phyloP scores from a whole-genome alignment of 2,329 filamentous ascomycete species.

The Sclerotinia glacialis region DNA sequence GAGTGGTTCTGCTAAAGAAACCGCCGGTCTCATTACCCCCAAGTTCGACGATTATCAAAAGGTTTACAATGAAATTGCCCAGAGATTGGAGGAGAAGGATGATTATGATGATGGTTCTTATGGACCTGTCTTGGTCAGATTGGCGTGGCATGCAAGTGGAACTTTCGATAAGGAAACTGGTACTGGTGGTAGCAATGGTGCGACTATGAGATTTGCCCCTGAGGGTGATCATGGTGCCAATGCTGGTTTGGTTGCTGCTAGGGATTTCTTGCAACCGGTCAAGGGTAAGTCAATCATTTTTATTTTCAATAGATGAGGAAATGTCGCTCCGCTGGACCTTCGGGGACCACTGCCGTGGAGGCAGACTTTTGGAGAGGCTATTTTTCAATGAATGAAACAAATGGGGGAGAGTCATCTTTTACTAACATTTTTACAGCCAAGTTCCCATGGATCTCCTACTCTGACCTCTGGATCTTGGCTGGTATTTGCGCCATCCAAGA shows the following conservation, averaged over 20 bases:
- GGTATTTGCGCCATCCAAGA: conserved; percentile 89
- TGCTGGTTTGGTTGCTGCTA: conserved; percentile 79
- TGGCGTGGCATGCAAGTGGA: conserved; percentile 92
- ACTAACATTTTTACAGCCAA: conserved; percentile 49
- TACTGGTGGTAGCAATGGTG: conserved; percentile 92
- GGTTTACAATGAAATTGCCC: conserved; percentile 86
- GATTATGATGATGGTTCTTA: conserved; percentile 97
- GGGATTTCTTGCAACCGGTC: conserved; percentile 89
- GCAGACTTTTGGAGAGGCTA: background rate
- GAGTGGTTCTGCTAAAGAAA: conserved; percentile 42
- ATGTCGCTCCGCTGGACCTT: background rate
- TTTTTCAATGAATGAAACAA: background rate
- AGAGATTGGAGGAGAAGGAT: conserved; percentile 78
- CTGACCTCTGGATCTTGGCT: conserved; percentile 91
- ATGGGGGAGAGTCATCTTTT: background rate
- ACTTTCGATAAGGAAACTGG: conserved; percentile 86
- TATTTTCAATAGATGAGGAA: background rate
- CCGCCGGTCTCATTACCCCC: conserved; percentile 61
- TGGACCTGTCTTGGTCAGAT: conserved; percentile 82
- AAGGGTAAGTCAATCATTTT: conserved; percentile 58
- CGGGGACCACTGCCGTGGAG: too few species aligned
- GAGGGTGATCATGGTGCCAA: conserved; percentile 92
- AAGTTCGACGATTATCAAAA: conserved; percentile 89
- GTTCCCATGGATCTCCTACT: conserved; percentile 95
- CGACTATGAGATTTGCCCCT: conserved; percentile 92